A percentile compares a stretch with the other conserved stretches of the same genome.
These are phyloP conservation scores for Yamadazyma ubonensis DNA, from an alignment of 805 yeast species.

Conservation along the genomic window DNA sequence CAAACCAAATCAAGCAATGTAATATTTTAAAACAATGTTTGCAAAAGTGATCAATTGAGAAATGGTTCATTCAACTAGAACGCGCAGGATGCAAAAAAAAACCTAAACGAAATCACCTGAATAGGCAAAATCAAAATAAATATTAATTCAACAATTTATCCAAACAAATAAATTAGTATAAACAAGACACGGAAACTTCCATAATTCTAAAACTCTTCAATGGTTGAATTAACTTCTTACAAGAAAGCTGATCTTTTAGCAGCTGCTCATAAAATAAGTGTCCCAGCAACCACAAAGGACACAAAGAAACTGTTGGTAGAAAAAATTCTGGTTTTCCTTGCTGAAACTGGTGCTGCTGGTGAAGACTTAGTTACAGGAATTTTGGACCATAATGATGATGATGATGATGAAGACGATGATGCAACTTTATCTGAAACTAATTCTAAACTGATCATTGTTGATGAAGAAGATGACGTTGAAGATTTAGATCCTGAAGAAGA, in stretches of 20 bases:
- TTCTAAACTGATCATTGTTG: not conserved
- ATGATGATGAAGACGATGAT: slow-evolving; percentile 24
- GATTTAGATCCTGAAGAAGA: too few species aligned
- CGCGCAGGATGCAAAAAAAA: not conserved
- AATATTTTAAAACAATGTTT: not conserved
- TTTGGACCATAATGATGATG: slow-evolving; percentile 22
- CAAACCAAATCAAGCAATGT: not conserved
- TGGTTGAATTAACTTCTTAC: slow-evolving; percentile 35
- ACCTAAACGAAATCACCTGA: not conserved
- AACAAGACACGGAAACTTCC: slow-evolving; percentile 1
- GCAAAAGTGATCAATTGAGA: slow-evolving; percentile 4
- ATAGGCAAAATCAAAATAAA: slow-evolving; percentile 5
- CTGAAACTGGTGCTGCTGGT: slow-evolving; percentile 24
- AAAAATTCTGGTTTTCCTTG: slow-evolving; percentile 31
- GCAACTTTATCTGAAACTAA: slow-evolving; percentile 1
- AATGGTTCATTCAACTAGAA: not conserved
- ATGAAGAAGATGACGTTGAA: slow-evolving; percentile 24
- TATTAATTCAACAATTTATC: not conserved
- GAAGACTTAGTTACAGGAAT: slow-evolving; percentile 15
- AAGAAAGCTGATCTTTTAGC: slow-evolving; percentile 42
- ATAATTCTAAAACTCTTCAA: too few species aligned
- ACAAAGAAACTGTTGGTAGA: slow-evolving; percentile 43
- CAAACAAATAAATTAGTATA: not conserved
- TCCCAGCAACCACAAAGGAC: slow-evolving; percentile 36
- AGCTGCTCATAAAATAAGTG: slow-evolving; percentile 35